Base-by-base conservation (phyloP, 805 yeast genomes). In the Starmera quercuum region DNA sequence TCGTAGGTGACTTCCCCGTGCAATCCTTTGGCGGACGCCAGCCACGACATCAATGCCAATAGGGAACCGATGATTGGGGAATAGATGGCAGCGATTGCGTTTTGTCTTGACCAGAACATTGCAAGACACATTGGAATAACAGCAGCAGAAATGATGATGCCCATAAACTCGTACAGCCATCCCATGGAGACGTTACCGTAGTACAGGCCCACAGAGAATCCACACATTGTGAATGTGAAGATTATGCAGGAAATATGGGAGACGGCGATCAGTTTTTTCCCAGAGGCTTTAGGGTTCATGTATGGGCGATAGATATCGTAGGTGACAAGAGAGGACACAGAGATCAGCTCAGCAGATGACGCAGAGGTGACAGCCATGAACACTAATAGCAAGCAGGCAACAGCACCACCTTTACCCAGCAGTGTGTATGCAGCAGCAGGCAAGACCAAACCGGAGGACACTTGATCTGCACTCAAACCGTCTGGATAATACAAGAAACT, bases 281-380 rank as follows among this genome's bases (percentile, higher is more conserved):
- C 92, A 7, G 71, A 55, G 5, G 95, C 95, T 18, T 64, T 63
- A 30, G 95, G 94, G 51, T 84, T 75, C 49, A 86, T 61, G 59
- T 87, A 86, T 18, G 77, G 71, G 60, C 84, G 75, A 73, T 81
- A 87, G 40, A 87, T 67, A 60, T 87, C 96, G 47, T 84, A 87
- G 29, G 95, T 83, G 64, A 77, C 73, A 39, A 87, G 75, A 2
- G 95, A 80, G 4, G 95, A 82, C 14, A 84, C 88, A 3, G 95
- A 82, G 52, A 87, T 83, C 49, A 87, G 72, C 58, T 87, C 95
- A 25, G 95, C 90, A 21, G 95, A 83, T 72, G 84, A 75, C 18
- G 96, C 95, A 31, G 94, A 82, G 0, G 96, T 87, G 28, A 83
- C 90, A 18, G 96, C 95, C 88, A 85, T 83, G 58, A 87, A 87